Percentiles rank a stretch among this genome's conserved stretches.
phyloP scores from a whole-genome alignment of 106 monocot genomes.

The Alisma plantagoaquatica region DNA sequence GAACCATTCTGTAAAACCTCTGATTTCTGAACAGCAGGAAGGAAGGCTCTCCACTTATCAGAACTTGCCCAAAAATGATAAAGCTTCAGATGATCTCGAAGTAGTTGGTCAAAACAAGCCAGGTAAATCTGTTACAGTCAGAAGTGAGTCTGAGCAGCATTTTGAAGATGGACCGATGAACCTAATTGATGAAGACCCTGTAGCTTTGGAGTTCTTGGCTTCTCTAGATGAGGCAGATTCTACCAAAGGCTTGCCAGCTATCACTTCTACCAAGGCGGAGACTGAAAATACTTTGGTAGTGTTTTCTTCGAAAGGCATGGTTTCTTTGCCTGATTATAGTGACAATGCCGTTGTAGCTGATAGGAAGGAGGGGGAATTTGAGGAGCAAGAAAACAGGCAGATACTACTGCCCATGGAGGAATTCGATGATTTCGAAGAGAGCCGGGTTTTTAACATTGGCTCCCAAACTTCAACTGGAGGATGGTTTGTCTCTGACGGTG shows the following conservation, averaged over 20 bases:
- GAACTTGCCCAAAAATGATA: slow-evolving; percentile 34
- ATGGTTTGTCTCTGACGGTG: slow-evolving; percentile 98
- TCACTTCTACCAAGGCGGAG: slow-evolving; percentile 1
- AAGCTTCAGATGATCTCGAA: slow-evolving; percentile 11
- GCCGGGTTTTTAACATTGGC: slow-evolving; percentile 54
- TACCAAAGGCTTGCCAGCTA: no score
- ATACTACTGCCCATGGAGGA: slow-evolving; percentile 25
- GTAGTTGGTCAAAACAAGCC: neutral
- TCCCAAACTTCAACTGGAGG: slow-evolving; percentile 70
- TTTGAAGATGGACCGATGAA: slow-evolving; percentile 15
- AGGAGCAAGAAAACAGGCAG: slow-evolving; percentile 53
- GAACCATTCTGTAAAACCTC: slow-evolving; percentile 16
- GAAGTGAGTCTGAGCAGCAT: neutral
- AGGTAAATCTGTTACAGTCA: neutral
- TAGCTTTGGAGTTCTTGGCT: slow-evolving; percentile 68
- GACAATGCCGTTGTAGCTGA: slow-evolving; percentile 22
- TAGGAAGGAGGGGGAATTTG: slow-evolving; percentile 69
- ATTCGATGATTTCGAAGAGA: slow-evolving; percentile 27
- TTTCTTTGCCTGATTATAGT: slow-evolving; percentile 9
- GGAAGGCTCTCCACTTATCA: slow-evolving; percentile 94
- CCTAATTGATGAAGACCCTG: slow-evolving; percentile 54
- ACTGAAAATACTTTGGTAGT: neutral
- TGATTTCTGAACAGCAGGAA: slow-evolving; percentile 60
- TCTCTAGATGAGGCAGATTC: slow-evolving; percentile 34
- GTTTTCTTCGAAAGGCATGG: slow-evolving; percentile 11